These are phyloP conservation scores for Gorgonomyces haynaldii DNA, from an alignment of 192 early-diverging fungal genomes.

Conservation along the genomic window DNA sequence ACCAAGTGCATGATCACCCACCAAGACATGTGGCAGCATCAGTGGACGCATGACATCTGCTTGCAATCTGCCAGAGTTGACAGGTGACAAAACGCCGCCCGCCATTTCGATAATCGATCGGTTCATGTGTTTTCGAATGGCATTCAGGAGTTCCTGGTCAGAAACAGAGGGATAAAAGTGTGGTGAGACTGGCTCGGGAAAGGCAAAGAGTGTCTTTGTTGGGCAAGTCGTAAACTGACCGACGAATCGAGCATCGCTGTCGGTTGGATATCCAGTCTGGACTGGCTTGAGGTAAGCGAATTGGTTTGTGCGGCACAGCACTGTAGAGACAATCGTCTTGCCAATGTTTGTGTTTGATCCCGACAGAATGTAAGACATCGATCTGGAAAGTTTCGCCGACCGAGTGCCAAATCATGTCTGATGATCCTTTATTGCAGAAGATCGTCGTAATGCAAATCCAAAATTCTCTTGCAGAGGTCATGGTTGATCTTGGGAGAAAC, in stretches of 20 bases:
- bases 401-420: too few species aligned
- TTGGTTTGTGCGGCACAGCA: constrained; percentile 34
- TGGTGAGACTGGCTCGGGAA: constrained; percentile 62
- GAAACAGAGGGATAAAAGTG: too few species aligned
- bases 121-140: too few species aligned
- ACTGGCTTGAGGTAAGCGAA: constrained; percentile 64
- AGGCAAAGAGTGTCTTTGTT: constrained; percentile 45
- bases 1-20: constrained; percentile 69
- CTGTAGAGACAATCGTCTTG: constrained; percentile 65
- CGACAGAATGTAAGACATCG: too few species aligned
- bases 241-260: constrained; percentile 55
- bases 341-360: constrained; percentile 74
- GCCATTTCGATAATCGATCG: constrained; percentile 77
- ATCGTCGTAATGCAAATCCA: constrained; percentile 4
- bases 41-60: constrained; percentile 57
- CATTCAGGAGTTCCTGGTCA: too few species aligned
- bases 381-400: too few species aligned
- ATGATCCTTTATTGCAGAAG: constrained; percentile 5
- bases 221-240: constrained; percentile 2
- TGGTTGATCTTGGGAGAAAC: constrained; percentile 74
- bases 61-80: constrained; percentile 64
- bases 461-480: constrained; percentile 57
- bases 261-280: constrained; percentile 70
- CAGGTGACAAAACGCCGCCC: constrained; percentile 54
- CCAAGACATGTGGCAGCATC: constrained; percentile 53